Base-by-base conservation (phyloP, 352 stramenopile genomes). In the Sclerospora graminicola region DNA sequence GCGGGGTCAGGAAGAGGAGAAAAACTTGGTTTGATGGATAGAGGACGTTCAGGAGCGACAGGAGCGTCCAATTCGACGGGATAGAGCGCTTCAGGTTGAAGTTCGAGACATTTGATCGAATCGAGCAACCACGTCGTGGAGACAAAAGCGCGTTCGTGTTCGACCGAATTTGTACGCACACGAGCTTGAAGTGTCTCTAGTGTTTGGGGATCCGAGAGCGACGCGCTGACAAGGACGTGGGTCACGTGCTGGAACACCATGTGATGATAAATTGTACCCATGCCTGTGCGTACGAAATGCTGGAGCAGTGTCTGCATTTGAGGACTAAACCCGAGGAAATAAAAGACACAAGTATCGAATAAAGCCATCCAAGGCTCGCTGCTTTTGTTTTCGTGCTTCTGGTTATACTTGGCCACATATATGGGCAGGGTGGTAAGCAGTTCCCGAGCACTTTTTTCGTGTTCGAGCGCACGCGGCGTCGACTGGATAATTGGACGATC, bases 201-300 rank as follows among this genome's bases (percentile, higher is more conserved):
- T 5, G 45, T 61, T n/a, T 46, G 34, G 8, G 56, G 27, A 45
- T 82, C 60, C 0, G 35, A 53, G 23, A 82, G 41, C 13, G 63
- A 72, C 2, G 69, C 63, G 29, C 76, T 84, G 8, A 84, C 77
- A 18, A 89, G 15, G 0, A 89, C 62, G 29, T 89, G 77, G 3
- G 73, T 84, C 30, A 86, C 77, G n/a, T 71, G 68, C 3, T 44
- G 56, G 13, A 69, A 15, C 18, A 74, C 63, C 41, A 83, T 48
- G 18, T 76, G 57, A 32, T 83, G 66, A 39, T 80, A 86, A 29
- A 83, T 77, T 31, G 73, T 78, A 19, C 77, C 77, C 73, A 86
- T 82, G 7, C 64, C 64, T n/a, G 58, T 63, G 10, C 77, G 73
- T 44, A 86, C 63, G 18, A 89, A 33, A 15, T 38, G 46, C 44